These are phyloP conservation scores for Erythrophleum ivorense DNA, from an alignment of 331 rosid species.

Conservation along the genomic window DNA sequence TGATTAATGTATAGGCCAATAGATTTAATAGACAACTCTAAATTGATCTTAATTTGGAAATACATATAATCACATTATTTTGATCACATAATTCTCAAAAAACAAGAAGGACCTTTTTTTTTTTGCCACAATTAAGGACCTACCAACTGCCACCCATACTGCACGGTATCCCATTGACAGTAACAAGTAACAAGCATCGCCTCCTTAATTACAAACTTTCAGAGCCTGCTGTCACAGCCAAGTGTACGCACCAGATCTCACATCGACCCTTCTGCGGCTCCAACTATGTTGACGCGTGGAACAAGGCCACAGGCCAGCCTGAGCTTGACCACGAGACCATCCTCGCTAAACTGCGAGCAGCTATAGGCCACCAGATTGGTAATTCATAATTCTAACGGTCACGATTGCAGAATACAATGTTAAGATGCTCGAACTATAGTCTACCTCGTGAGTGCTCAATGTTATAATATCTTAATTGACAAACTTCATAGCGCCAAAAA, in stretches of 20 bases:
- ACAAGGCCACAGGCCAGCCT: slow-evolving; percentile 8
- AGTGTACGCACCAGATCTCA: slow-evolving; percentile 40
- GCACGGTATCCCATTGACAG: background rate
- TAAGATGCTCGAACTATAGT: slow-evolving; percentile 40
- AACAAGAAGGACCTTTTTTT: background rate
- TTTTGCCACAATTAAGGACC: slow-evolving; percentile 13
- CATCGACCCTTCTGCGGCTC: background rate
- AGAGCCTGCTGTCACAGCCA: background rate
- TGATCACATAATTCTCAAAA: background rate
- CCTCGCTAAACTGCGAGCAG: slow-evolving; percentile 1
- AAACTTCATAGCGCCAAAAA: background rate
- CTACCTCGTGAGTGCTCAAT: background rate
- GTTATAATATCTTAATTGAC: background rate
- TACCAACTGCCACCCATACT: slow-evolving; percentile 44
- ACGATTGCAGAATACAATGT: background rate
- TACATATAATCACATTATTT: background rate
- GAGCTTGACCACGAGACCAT: background rate
- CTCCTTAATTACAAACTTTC: slow-evolving; percentile 25
- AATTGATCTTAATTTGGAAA: background rate
- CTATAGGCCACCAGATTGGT: background rate
- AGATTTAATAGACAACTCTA: background rate
- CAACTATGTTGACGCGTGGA: slow-evolving; percentile 35
- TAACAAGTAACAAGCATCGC: background rate
- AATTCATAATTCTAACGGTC: slow-evolving; percentile 22
- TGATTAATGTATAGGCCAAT: background rate